Percentiles rank a stretch among this genome's conserved stretches.
phyloP scores from a whole-genome alignment of 768 basidiomycete species.

The Mycena crocata region DNA sequence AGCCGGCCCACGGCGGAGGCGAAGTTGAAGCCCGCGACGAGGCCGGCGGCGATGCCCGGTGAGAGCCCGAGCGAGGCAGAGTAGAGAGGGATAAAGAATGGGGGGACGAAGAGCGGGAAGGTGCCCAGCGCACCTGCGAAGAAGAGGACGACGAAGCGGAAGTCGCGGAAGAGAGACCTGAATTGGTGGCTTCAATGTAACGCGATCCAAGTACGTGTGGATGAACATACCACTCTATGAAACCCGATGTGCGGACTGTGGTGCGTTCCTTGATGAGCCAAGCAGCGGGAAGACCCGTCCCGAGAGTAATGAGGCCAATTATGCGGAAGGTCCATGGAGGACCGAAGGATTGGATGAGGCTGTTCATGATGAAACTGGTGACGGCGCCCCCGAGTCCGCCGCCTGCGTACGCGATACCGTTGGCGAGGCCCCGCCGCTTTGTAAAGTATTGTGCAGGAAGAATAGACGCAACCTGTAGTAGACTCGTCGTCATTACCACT shows the following conservation, averaged over 20 bases:
- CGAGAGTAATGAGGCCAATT: conserved; percentile 42
- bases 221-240: conserved; percentile 30
- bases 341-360: conserved; percentile 41
- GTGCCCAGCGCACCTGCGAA: conserved; percentile 47
- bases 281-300: conserved; percentile 40
- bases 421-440: conserved; percentile 45
- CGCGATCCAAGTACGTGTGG: too few species aligned
- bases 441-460: conserved; percentile 46
- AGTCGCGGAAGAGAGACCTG: conserved; percentile 45
- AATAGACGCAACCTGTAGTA: conserved; percentile 36
- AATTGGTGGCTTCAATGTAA: too few species aligned
- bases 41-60: conserved; percentile 36
- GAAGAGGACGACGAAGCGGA: conserved; percentile 38
- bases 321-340: conserved; percentile 47
- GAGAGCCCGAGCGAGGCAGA: conserved; percentile 43
- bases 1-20: conserved; percentile 47
- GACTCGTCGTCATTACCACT: too few species aligned
- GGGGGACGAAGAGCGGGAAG: conserved; percentile 50
- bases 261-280: conserved; percentile 35
- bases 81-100: conserved; percentile 51
- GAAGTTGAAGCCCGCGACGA: conserved; percentile 48
- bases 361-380: conserved; percentile 42
- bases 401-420: conserved; percentile 44
- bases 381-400: conserved; percentile 42
- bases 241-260: conserved; percentile 38